Evolutionary conservation across 1,139 yeast genomes (phyloP).

Genomic region (Maudiozyma humilis): DNA sequence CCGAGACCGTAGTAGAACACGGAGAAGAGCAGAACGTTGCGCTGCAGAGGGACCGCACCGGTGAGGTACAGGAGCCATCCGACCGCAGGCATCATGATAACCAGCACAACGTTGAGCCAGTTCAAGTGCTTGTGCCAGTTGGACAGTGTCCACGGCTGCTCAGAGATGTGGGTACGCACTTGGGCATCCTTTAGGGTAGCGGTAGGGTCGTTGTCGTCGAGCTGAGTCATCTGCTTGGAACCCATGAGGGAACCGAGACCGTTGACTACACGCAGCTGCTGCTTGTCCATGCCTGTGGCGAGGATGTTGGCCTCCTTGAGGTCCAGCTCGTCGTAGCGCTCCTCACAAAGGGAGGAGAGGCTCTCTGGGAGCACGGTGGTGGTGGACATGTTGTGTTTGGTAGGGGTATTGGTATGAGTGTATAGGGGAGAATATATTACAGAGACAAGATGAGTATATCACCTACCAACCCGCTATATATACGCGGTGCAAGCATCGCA

Average conservation of each 20-base stretch:
- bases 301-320: constrained; percentile 71
- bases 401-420: not conserved
- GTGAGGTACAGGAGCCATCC: constrained; percentile 50
- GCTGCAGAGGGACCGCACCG: constrained; percentile 45
- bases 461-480: too few relatives aligned
- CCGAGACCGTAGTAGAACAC: constrained; percentile 56
- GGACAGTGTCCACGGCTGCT: constrained; percentile 76
- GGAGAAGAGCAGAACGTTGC: constrained; percentile 55
- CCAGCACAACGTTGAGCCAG: constrained; percentile 85
- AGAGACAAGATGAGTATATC: not conserved
- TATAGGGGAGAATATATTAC: not conserved
- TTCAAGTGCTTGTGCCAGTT: constrained; percentile 88
- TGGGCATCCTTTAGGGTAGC: constrained; percentile 39
- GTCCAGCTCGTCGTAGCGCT: constrained; percentile 32
- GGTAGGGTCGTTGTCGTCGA: constrained; percentile 44
- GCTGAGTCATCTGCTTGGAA: constrained; percentile 58
- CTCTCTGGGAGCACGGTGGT: not conserved
- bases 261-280: constrained; percentile 61
- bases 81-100: constrained; percentile 56
- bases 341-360: not conserved
- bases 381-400: not conserved
- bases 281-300: constrained; percentile 80
- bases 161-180: constrained; percentile 66
- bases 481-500: too few relatives aligned
- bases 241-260: constrained; percentile 78